phyloP scores from a whole-genome alignment of 345 rosid genomes.

The Linum tenue region DNA sequence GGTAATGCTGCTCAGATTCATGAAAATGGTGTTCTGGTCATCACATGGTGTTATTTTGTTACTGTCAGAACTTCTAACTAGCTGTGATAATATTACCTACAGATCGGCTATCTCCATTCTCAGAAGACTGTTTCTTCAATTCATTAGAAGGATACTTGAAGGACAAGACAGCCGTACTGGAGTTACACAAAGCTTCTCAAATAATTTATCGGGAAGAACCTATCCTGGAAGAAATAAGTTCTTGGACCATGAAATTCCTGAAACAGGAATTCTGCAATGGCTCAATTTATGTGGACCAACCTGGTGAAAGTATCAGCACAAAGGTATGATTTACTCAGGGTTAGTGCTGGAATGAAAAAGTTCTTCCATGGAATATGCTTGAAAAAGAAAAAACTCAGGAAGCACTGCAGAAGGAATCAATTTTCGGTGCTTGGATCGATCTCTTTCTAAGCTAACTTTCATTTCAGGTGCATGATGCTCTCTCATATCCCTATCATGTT shows the following conservation, averaged over 20 bases:
- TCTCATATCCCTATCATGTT: conserved; percentile 41
- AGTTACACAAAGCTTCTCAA: conserved; percentile 14
- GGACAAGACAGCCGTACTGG: not conserved
- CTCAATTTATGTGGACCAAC: too few species aligned
- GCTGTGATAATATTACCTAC: not conserved
- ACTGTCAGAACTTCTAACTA: not conserved
- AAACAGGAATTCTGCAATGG: not conserved
- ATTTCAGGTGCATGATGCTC: conserved; percentile 57
- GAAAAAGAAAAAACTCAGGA: too few species aligned
- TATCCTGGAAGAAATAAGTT: conserved; percentile 3
- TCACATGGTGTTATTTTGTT: too few species aligned
- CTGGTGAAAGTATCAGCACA: too few species aligned
- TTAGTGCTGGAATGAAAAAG: too few species aligned
- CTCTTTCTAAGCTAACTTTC: not conserved
- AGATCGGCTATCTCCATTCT: not conserved
- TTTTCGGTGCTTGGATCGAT: not conserved
- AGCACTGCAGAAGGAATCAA: too few species aligned
- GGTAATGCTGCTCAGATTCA: not conserved
- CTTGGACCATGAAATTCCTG: conserved; percentile 10
- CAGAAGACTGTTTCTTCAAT: not conserved
- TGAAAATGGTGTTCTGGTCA: too few species aligned
- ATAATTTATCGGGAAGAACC: conserved; percentile 8
- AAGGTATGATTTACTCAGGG: too few species aligned
- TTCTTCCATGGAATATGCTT: too few species aligned
- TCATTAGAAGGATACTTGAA: not conserved